phyloP scores from a whole-genome alignment of 257 asterid genomes.

The Paraleonurus japonicus region DNA sequence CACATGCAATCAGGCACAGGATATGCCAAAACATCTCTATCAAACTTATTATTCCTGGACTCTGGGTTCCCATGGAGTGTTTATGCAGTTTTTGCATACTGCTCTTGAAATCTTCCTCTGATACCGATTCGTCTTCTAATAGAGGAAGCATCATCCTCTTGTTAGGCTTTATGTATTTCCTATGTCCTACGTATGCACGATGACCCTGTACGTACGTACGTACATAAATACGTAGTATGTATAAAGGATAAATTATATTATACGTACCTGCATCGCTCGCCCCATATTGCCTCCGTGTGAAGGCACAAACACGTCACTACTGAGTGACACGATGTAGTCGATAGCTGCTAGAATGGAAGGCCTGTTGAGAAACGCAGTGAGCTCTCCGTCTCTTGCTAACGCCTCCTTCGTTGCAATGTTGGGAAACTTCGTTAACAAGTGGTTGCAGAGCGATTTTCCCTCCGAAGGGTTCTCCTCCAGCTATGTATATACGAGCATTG shows the following conservation, averaged over 20 bases:
- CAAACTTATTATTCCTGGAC: constrained; percentile 39
- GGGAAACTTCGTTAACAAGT: constrained; percentile 47
- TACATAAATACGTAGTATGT: neutral
- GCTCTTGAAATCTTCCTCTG: constrained; percentile 41
- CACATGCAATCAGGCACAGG: constrained; percentile 78
- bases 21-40: constrained; percentile 62
- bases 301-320: constrained; percentile 57
- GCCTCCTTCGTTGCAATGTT: constrained; percentile 42
- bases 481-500: constrained; percentile 41
- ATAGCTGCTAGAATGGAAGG: constrained; percentile 59
- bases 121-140: constrained; percentile 37
- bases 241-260: no score
- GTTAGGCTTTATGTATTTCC: constrained; percentile 59
- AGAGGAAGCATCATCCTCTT: constrained; percentile 59
- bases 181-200: constrained; percentile 61
- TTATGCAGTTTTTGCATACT: constrained; percentile 46
- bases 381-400: constrained; percentile 52
- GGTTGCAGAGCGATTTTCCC: constrained; percentile 46
- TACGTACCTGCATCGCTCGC: constrained; percentile 43
- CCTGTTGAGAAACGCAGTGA: constrained; percentile 46
- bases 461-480: constrained; percentile 73
- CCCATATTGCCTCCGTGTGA: constrained; percentile 80
- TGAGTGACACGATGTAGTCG: constrained; percentile 57
- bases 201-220: constrained; percentile 38
- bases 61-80: constrained; percentile 51